A percentile compares a stretch with the other conserved stretches of the same genome.
These are phyloP conservation scores for Marasmius sp. DNA, from an alignment of 1,284 basidiomycete genomes.

Conservation along the genomic window DNA sequence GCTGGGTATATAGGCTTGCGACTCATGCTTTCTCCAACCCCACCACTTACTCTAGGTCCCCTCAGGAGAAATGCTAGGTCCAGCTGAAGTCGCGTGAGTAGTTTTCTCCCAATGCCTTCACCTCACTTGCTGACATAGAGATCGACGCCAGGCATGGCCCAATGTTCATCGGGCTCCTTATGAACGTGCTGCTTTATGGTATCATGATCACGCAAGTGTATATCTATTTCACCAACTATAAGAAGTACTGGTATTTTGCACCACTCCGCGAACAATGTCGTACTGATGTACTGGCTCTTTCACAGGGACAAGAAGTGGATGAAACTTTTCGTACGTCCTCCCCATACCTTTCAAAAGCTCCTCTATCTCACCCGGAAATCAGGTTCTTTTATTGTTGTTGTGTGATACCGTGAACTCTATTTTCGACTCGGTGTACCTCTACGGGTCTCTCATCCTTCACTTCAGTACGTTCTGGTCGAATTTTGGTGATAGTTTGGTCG, in stretches of 20 bases:
- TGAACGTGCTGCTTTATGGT: slow-evolving; percentile 36
- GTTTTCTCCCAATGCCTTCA: background rate
- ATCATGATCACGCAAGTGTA: slow-evolving; percentile 39
- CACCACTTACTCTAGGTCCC: too few species aligned
- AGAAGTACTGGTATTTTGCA: slow-evolving; percentile 19
- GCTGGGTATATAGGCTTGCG: background rate
- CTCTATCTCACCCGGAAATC: background rate
- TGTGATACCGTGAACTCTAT: slow-evolving; percentile 35
- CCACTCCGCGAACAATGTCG: too few species aligned
- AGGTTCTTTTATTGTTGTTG: slow-evolving; percentile 32
- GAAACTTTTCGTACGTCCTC: slow-evolving; percentile 18
- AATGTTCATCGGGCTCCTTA: slow-evolving; percentile 32
- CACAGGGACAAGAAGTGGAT: slow-evolving; percentile 21
- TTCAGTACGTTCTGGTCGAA: slow-evolving; percentile 28
- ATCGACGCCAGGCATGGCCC: slow-evolving; percentile 28
- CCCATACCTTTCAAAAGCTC: background rate
- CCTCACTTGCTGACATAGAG: background rate
- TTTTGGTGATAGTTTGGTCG: background rate
- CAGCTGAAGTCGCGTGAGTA: slow-evolving; percentile 18
- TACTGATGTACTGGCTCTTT: too few species aligned
- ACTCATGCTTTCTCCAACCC: background rate
- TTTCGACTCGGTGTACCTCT: slow-evolving; percentile 36
- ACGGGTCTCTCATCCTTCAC: slow-evolving; percentile 32
- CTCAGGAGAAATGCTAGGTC: slow-evolving; percentile 5
- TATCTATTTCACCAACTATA: slow-evolving; percentile 32